A percentile compares a stretch with the other conserved stretches of the same genome.
Evolutionary conservation across 306 rosid species (phyloP).

Genomic region (Acacia confusa): DNA sequence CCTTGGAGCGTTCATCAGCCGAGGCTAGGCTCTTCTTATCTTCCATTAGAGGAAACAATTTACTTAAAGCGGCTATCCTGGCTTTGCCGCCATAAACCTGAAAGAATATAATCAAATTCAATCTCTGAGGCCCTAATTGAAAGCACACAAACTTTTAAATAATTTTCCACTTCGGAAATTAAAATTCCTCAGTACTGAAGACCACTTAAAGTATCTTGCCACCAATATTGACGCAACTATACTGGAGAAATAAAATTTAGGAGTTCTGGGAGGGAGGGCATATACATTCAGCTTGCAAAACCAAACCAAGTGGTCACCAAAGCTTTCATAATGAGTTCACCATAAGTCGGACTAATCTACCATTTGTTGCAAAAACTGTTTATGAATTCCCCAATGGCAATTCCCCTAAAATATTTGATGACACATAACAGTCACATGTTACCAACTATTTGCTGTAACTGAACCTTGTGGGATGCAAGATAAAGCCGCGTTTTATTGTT

Average conservation of each 20-base stretch:
- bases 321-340: neutral
- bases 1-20: conserved; percentile 60
- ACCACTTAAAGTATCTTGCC: conserved; percentile 2
- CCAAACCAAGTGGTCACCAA: neutral
- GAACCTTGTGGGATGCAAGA: conserved; percentile 99
- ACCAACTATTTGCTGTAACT: conserved; percentile 9
- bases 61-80: conserved; percentile 65
- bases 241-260: neutral
- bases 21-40: conserved; percentile 88
- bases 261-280: neutral
- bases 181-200: neutral
- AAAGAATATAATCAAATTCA: conserved; percentile 27
- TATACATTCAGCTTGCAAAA: neutral
- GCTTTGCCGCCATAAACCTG: conserved; percentile 97
- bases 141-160: conserved; percentile 5
- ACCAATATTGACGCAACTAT: neutral
- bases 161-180: neutral
- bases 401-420: conserved; percentile 12
- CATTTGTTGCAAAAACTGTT: neutral
- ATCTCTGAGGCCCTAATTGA: conserved; percentile 19
- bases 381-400: neutral
- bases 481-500: conserved; percentile 84
- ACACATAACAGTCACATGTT: conserved; percentile 11
- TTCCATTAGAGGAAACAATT: conserved; percentile 84
- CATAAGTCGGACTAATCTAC: neutral